A percentile compares a stretch with the other conserved stretches of the same genome.
Evolutionary conservation across 1,139 yeast species (phyloP).

Genomic region (Casaregolazyma suthepensis): DNA sequence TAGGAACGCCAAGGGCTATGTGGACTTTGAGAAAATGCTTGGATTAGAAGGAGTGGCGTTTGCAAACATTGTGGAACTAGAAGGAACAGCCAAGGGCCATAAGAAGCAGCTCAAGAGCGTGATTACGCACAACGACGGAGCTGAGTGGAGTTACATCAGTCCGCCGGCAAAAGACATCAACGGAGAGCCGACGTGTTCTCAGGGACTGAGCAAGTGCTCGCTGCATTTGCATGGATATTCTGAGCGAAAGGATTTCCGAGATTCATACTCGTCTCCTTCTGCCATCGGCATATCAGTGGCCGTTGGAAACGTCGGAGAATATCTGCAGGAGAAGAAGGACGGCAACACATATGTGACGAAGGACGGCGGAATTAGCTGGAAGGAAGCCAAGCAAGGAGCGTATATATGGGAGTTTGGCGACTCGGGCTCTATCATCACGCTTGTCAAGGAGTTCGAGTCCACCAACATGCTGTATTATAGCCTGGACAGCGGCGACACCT

Average conservation of each 20-base stretch:
- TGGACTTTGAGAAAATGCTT: slow-evolving; percentile 80
- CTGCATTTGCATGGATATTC: slow-evolving; percentile 88
- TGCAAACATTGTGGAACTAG: slow-evolving; percentile 53
- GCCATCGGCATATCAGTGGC: slow-evolving; percentile 86
- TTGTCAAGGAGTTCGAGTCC: slow-evolving; percentile 52
- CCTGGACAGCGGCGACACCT: slow-evolving; percentile 70
- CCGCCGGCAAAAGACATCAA: slow-evolving; percentile 65
- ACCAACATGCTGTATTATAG: slow-evolving; percentile 63
- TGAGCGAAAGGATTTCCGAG: slow-evolving; percentile 76
- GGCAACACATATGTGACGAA: slow-evolving; percentile 68
- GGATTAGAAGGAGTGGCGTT: slow-evolving; percentile 85
- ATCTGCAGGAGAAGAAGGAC: slow-evolving; percentile 42
- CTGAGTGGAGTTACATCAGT: slow-evolving; percentile 65
- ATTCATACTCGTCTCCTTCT: slow-evolving; percentile 80
- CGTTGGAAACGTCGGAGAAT: slow-evolving; percentile 82
- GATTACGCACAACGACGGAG: slow-evolving; percentile 89
- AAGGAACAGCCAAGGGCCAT: slow-evolving; percentile 28
- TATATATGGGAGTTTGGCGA: slow-evolving; percentile 96
- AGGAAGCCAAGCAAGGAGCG: slow-evolving; percentile 63
- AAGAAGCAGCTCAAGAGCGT: slow-evolving; percentile 57
- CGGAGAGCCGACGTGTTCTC: slow-evolving; percentile 49
- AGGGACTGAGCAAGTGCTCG: slow-evolving; percentile 54
- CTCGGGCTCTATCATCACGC: slow-evolving; percentile 77
- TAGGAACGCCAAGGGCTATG: slow-evolving; percentile 66
- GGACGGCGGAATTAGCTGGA: slow-evolving; percentile 92